These are phyloP conservation scores for Pestalotiopsis sp. DNA, from an alignment of 2,329 filamentous ascomycete genomes.

Conservation along the genomic window DNA sequence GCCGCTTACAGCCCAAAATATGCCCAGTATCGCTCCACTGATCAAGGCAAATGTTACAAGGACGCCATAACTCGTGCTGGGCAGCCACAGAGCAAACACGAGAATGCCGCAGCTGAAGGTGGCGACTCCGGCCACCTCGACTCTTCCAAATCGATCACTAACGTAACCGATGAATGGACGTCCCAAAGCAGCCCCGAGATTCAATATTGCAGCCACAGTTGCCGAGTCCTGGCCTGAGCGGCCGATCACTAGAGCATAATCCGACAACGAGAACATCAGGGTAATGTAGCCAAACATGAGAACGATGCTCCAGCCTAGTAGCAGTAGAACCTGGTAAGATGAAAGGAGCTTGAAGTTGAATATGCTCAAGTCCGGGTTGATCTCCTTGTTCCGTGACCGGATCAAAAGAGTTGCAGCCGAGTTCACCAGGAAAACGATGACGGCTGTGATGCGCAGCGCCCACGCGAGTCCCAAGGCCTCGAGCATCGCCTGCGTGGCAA, in stretches of 20 bases:
- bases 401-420: not conserved
- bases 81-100: not conserved
- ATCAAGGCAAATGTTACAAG: slow-evolving; percentile 62
- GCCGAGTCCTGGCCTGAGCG: slow-evolving; percentile 43
- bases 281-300: slow-evolving; percentile 68
- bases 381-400: not conserved
- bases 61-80: slow-evolving; percentile 46
- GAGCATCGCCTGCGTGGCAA: slow-evolving; percentile 56
- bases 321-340: slow-evolving; percentile 54
- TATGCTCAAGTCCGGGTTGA: not conserved
- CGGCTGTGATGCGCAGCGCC: slow-evolving; percentile 45
- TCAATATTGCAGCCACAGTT: not conserved
- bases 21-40: slow-evolving; percentile 60
- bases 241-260: slow-evolving; percentile 62
- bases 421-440: not conserved
- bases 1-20: slow-evolving; percentile 49
- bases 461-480: slow-evolving; percentile 56
- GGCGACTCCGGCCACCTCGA: not conserved
- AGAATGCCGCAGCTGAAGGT: not conserved
- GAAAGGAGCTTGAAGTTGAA: slow-evolving; percentile 18
- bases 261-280: slow-evolving; percentile 64
- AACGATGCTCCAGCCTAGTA: slow-evolving; percentile 61
- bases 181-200: not conserved
- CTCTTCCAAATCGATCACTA: not conserved
- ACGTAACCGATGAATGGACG: not conserved